Conservation (phyloP, 1,284 basidiomycete genomes). For the Sporisorium iseilematis-ciliati region DNA sequence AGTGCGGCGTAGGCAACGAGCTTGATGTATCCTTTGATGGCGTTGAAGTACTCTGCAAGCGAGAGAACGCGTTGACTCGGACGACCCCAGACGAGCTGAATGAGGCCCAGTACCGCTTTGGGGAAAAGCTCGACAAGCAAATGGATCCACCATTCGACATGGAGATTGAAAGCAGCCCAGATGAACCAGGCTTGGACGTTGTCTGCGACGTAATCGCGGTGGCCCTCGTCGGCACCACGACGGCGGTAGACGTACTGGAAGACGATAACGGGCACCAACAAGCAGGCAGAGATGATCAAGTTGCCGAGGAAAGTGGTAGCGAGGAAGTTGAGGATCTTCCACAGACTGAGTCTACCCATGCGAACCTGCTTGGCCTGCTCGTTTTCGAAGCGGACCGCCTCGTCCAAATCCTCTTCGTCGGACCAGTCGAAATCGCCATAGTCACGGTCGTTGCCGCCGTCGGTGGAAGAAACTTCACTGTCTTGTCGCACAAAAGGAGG, state of each 20-base stretch:
- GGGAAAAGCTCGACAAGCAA: constrained; percentile 64
- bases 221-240: constrained; percentile 32
- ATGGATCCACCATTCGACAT: constrained; percentile 66
- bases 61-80: constrained; percentile 55
- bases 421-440: constrained; percentile 66
- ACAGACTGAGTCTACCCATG: constrained; percentile 53
- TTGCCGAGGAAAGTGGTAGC: constrained; percentile 65
- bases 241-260: constrained; percentile 61
- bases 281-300: constrained; percentile 53
- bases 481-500: constrained; percentile 45
- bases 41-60: constrained; percentile 61
- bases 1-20: constrained; percentile 62
- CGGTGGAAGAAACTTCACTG: constrained; percentile 58
- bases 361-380: constrained; percentile 54
- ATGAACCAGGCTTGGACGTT: constrained; percentile 67
- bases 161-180: constrained; percentile 68
- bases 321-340: constrained; percentile 59
- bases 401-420: constrained; percentile 63
- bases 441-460: constrained; percentile 44
- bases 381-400: constrained; percentile 50
- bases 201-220: constrained; percentile 59
- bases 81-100: constrained; percentile 61
- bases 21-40: constrained; percentile 65
- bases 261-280: constrained; percentile 62
- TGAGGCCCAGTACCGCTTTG: constrained; percentile 42